Evolutionary conservation across 2,329 filamentous ascomycete genomes (phyloP).

Genomic region (Aureobasidium sp.): DNA sequence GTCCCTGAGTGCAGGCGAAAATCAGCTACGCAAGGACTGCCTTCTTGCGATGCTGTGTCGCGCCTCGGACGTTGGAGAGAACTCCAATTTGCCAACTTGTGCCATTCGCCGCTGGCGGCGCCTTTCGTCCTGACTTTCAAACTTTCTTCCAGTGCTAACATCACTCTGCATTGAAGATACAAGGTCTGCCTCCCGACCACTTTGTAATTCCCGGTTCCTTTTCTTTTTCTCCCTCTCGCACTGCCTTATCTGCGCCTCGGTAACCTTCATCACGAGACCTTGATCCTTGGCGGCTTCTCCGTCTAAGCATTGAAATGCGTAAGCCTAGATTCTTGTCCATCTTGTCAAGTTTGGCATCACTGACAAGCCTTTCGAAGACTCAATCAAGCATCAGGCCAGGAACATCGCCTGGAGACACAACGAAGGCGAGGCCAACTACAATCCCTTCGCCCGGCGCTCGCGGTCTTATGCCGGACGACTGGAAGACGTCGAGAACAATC

Average conservation of each 20-base stretch:
- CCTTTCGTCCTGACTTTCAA: neutral
- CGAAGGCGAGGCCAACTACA: constrained; percentile 18
- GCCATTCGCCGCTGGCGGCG: neutral
- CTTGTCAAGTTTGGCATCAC: constrained; percentile 1
- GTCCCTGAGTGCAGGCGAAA: neutral
- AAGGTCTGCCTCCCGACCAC: neutral
- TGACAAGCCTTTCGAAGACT: constrained; percentile 15
- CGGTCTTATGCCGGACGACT: constrained; percentile 2
- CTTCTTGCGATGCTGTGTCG: neutral
- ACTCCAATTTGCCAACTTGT: neutral
- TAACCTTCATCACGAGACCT: neutral
- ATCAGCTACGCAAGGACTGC: constrained; percentile 11
- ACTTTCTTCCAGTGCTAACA: neutral
- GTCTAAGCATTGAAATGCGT: constrained; percentile 15
- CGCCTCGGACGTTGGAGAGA: constrained; percentile 1
- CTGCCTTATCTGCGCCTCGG: constrained; percentile 10
- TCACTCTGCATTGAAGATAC: constrained; percentile 1
- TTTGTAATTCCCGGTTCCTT: constrained; percentile 4
- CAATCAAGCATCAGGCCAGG: constrained; percentile 18
- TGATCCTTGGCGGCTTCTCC: constrained; percentile 4
- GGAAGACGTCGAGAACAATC: constrained; percentile 12
- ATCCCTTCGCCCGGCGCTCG: constrained; percentile 18
- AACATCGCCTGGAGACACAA: constrained; percentile 17
- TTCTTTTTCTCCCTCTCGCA: constrained; percentile 5
- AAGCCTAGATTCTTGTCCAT: constrained; percentile 10